Conservation (phyloP, 2,329 filamentous ascomycete species). For the Ceratocystis destructans region DNA sequence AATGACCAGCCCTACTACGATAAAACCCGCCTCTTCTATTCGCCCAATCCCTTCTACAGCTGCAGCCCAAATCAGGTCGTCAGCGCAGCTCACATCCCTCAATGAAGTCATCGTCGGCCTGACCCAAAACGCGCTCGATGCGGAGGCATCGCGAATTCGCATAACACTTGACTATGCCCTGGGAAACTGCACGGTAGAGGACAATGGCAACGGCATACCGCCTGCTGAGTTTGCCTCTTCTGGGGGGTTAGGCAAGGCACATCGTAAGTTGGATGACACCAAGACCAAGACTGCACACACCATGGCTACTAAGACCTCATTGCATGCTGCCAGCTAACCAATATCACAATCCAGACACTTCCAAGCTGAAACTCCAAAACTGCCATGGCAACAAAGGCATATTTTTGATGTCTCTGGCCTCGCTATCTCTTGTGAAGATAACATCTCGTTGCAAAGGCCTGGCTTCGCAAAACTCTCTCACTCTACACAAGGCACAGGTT, state of each 20-base stretch:
- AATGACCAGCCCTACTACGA: background rate
- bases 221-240: slow-evolving; percentile 55
- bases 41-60: slow-evolving; percentile 55
- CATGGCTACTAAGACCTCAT: background rate
- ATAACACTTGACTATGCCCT: slow-evolving; percentile 60
- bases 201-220: slow-evolving; percentile 68
- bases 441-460: slow-evolving; percentile 53
- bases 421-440: slow-evolving; percentile 63
- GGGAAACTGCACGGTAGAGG: slow-evolving; percentile 67
- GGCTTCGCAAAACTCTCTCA: slow-evolving; percentile 49
- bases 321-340: background rate
- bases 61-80: slow-evolving; percentile 70
- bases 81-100: slow-evolving; percentile 62
- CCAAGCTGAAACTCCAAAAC: slow-evolving; percentile 3
- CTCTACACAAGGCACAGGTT: slow-evolving; percentile 54
- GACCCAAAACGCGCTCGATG: slow-evolving; percentile 74
- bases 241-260: slow-evolving; percentile 58
- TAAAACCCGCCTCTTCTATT: slow-evolving; percentile 32
- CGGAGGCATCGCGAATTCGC: slow-evolving; percentile 52
- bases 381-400: slow-evolving; percentile 55
- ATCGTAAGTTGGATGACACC: slow-evolving; percentile 41
- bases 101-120: slow-evolving; percentile 58
- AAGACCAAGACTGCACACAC: background rate
- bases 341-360: slow-evolving; percentile 8
- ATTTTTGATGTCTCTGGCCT: slow-evolving; percentile 65